Evolutionary conservation across 2,329 filamentous ascomycete genomes (phyloP), one percentile per base, ranked within the genome.

Genomic region (Aspergillus sp.): DNA sequence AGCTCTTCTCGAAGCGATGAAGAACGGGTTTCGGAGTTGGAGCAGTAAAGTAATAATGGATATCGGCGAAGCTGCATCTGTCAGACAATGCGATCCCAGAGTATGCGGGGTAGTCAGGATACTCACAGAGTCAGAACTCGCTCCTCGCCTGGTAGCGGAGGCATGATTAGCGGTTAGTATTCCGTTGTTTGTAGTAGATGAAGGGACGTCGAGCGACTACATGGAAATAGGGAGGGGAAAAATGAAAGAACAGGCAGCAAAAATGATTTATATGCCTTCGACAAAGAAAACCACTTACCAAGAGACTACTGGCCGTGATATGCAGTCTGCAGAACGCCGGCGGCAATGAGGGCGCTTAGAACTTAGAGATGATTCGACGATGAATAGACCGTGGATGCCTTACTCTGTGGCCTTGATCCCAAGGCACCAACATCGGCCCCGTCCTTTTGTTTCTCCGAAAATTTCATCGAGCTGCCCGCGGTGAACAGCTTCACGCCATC

Each of bases 1-100:
- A 87, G 59, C 82, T 78, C 66, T 85, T 86, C 65, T 86, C 83
- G 71, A 88, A 88, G 50, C 86, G 83, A 69, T 88, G 83, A 63
- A 86, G 82, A 37, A 77, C 71, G 42, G 85, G 84, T 57, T 78
- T 82, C 39, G 80, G 76, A 4, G 75, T 75, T 3, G 86, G 86
- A 15, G 80, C 75, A 60, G 79, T 78, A 71, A 88, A 86, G 72
- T 83, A 87, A 69, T 85, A 87, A 70, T 88, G 86, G 42, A 86
- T 76, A 68, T 88, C 86, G 58, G 83, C 82, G 66, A 85, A 88
- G 65, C 85, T 88, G 63, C 20, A 42, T 5, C 8, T 39, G 24
- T 48, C 47, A 54, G 9, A n/a, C 33, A 33, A 41, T 37, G 33
- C n/a, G 24, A 20, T 39, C 13, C 39, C 8, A n/a, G 12, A 17